Base-by-base conservation (phyloP, 139 green algal species). In the Chlamydomonas asymmetrica region DNA sequence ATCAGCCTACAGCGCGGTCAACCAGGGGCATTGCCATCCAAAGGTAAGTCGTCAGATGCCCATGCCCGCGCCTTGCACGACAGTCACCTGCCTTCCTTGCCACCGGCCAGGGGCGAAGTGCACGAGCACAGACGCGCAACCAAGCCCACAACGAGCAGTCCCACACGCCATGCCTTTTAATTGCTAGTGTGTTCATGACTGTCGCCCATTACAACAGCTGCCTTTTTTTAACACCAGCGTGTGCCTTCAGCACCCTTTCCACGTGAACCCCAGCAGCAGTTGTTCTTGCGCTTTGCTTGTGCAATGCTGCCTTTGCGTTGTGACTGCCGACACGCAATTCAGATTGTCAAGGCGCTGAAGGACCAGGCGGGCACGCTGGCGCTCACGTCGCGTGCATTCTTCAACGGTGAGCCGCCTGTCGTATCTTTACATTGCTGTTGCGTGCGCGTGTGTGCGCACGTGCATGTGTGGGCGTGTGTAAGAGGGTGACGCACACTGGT, bases 1-100 rank as follows among this genome's bases (percentile, higher is more conserved):
- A 1, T 88, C 81, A 2, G 93, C 89, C 3, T 98, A 98, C 75
- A 94, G 90, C 27, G 95, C 95, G 0, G 92, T 99, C 43, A 99
- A 97, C 73, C 96, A 99, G 85, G 96, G 96, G 3, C 96, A 99
- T 83, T 96, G 87, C 74, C 97, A 99, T 73, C 96, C 96, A 16
- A 97, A 96, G 88, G 91, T 93, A 31, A 40, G 54, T 4, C 29
- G 23, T 9, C 18, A 6, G 50, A 25, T 5, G 45, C 13, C 13
- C 45, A 16, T 52, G 13, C 18, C 13, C 13, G 45, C 13, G 45
- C 13, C 13, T 13, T 52, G 45, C 0, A 25, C 13, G 13, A 25
- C 45, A 52, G 18, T 52, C 13, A 16, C 45, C 45, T 52, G 45
- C 45, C 13, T 52, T 52, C 45, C 13, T n/a, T n/a, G n/a, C n/a